Evolutionary conservation across 345 rosid genomes (phyloP), one percentile per base, ranked within the genome.

Genomic region (Euclidium syriacum): DNA sequence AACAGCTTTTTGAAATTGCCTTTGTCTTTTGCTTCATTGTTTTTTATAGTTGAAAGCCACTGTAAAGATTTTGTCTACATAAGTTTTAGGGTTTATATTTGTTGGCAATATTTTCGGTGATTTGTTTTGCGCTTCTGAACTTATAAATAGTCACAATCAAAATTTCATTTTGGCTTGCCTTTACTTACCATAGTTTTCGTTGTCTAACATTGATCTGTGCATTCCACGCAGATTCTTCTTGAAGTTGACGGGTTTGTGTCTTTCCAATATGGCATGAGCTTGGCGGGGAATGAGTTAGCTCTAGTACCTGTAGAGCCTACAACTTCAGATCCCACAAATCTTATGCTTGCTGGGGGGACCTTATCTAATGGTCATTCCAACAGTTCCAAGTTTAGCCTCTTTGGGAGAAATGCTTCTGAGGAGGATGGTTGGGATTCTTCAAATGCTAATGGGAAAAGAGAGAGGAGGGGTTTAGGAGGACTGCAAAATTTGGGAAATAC

Each of bases 401-500:
- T 70, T 61, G 64, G 90, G 24, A 66, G 75, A 51, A 58, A 70
- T 34, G 10, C 57, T 14, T 80, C 57, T 22, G 54, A 44, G 48
- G 81, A 80, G 63, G 79, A 84, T 64, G 75, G 65, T 24, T 67
- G 60, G 58, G 83, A 74, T 62, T 66, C 72, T 7, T 55, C 73
- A 18, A 73, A 46, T 69, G 65, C 81, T 63, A 59, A 24, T 41
- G 79, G 58, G 73, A 87, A 75, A 74, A 81, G 64, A 30, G 94
- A 85, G 71, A 76, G 36, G 62, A 83, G 82, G 41, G 98, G 98
- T 72, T 74, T 89, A 71, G 86, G 86, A 60, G 98, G 98, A 61
- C 73, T 92, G 73, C 96, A 89, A 64, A 92, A 92, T 71, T 75
- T 92, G 73, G 98, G 98, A 55, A 92, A 92, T 60, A 92, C 96